phyloP scores from a whole-genome alignment of 768 basidiomycete genomes.

The Leccinum uliginosum region DNA sequence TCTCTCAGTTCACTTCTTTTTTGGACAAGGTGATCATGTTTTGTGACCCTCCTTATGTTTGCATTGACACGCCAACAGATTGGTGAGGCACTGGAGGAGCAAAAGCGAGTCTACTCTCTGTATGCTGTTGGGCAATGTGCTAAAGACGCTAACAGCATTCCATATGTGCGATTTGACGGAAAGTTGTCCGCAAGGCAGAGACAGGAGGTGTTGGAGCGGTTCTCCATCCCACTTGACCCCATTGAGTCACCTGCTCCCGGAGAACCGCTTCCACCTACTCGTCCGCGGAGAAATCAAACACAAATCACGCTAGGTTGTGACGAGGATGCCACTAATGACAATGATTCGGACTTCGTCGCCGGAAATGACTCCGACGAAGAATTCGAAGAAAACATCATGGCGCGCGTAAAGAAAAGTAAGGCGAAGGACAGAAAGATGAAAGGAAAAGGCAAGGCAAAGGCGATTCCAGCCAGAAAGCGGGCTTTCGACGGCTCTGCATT shows the following conservation, averaged over 20 bases:
- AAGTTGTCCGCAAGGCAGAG: slow-evolving; percentile 78
- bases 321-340: slow-evolving; percentile 20
- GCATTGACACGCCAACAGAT: slow-evolving; percentile 44
- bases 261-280: slow-evolving; percentile 13
- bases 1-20: slow-evolving; percentile 87
- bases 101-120: slow-evolving; percentile 42
- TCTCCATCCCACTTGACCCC: slow-evolving; percentile 61
- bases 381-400: slow-evolving; percentile 28
- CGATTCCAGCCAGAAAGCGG: slow-evolving; percentile 10
- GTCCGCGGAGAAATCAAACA: slow-evolving; percentile 3
- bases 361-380: slow-evolving; percentile 27
- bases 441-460: slow-evolving; percentile 33
- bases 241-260: slow-evolving; percentile 19
- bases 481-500: slow-evolving; percentile 20
- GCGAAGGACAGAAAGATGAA: slow-evolving; percentile 37
- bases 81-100: slow-evolving; percentile 59
- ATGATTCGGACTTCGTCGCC: slow-evolving; percentile 35
- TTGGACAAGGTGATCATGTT: slow-evolving; percentile 58
- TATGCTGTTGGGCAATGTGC: neutral
- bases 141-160: slow-evolving; percentile 44
- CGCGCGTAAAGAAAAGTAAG: slow-evolving; percentile 29
- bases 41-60: neutral
- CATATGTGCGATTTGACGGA: slow-evolving; percentile 81
- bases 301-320: slow-evolving; percentile 7
- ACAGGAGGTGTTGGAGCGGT: slow-evolving; percentile 70